Evolutionary conservation across 768 basidiomycete species (phyloP).

Genomic region (Mycena leptocephala): DNA sequence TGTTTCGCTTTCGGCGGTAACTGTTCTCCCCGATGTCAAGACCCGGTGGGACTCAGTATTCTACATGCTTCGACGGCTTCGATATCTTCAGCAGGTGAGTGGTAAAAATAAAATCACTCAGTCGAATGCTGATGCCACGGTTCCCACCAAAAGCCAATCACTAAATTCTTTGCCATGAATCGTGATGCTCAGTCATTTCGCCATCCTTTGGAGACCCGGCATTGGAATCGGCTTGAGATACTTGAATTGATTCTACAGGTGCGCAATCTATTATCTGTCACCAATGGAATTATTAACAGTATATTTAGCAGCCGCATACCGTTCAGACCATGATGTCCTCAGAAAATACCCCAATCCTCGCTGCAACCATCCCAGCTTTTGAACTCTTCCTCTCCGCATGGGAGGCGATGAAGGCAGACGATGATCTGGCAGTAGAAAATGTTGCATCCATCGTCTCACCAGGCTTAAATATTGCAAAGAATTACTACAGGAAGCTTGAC

Average conservation of each 20-base stretch:
- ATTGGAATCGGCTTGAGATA: conserved; percentile 14
- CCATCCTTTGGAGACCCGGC: not conserved
- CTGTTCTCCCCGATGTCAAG: conserved; percentile 12
- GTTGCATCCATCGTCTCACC: not conserved
- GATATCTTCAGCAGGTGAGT: conserved; percentile 8
- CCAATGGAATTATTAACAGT: not conserved
- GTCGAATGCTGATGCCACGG: not conserved
- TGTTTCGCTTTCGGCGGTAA: not conserved
- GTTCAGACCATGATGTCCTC: conserved; percentile 4
- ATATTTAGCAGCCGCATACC: conserved; percentile 5
- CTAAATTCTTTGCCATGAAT: not conserved
- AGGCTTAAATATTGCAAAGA: not conserved
- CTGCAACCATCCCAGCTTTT: not conserved
- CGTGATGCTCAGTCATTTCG: not conserved
- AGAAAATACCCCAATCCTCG: conserved; percentile 4
- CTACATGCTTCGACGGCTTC: conserved; percentile 10
- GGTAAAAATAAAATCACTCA: not conserved
- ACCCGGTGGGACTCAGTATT: conserved; percentile 17
- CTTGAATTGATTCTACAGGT: conserved; percentile 15
- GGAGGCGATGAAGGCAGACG: not conserved
- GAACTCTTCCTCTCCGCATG: not conserved
- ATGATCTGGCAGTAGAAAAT: not conserved
- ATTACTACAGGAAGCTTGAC: not conserved
- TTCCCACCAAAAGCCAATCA: not conserved
- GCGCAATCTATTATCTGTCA: not conserved